Base-by-base conservation (phyloP, 768 basidiomycete genomes). In the Xerocomellus intermedius region DNA sequence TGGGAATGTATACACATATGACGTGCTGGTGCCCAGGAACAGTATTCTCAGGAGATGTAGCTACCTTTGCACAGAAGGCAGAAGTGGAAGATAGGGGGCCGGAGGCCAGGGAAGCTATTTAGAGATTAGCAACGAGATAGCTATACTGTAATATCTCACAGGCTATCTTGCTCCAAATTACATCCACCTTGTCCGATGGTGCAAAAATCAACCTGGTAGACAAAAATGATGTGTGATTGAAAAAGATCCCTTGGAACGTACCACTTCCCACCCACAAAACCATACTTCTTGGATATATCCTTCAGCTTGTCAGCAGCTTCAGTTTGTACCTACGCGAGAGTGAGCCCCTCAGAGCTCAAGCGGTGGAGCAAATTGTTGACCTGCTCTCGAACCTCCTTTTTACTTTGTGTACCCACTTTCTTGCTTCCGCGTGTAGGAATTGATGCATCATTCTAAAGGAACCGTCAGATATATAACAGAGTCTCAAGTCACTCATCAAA, bases 381-480 rank as follows among this genome's bases (percentile, higher is more conserved):
- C 72, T 84, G 73, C 67, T 90, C 88, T 39, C 86, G 79, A 8
- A 86, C 68, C 68, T 90, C 86, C 66, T 88, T 90, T 69, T 90
- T 91, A 61, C 86, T 86, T 70, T 80, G 85, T 0, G 77, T 75
- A 7, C 87, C 87, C 21, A 83, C 82, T 68, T 87, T 89, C 71
- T 89, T 90, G 64, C 74, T 89, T 6, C 83, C 78, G 7, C 86
- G 83, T 5, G 77, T 52, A 7, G 89, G 88, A 32, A 90, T 89
- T 0, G 83, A 77, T 4, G 71, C 67, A 53, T 89, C 85, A 48
- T 85, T 82, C 86, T 89, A 30, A 5, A 7, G n/a, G 14, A 43
- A 26, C 28, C 28, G 3, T 66, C 22, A 57, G 39, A 48, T 54
- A 14, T 19, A n/a, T 45, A 45, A 38, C 3, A 4, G 16, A 16